These are phyloP conservation scores for Colletotrichum plurivorum DNA, from an alignment of 2,329 filamentous ascomycete genomes.

Conservation along the genomic window DNA sequence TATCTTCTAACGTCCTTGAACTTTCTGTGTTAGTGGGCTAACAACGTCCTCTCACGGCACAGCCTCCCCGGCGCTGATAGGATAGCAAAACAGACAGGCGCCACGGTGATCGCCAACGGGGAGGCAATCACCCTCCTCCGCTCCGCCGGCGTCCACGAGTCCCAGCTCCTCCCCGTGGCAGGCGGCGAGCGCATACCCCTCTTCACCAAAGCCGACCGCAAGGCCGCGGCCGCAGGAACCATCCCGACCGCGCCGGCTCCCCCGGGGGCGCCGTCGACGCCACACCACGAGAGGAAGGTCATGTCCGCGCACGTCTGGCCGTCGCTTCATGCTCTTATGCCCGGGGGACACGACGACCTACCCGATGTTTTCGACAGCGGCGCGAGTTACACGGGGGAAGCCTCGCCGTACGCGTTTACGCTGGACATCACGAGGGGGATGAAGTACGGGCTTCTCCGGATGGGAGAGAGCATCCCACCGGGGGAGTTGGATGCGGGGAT, in stretches of 20 bases:
- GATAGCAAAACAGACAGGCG: constrained; percentile 44
- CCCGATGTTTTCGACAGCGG: constrained; percentile 10
- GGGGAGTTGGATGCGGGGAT: constrained; percentile 1
- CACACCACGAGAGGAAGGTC: constrained; percentile 19
- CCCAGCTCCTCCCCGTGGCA: constrained; percentile 43
- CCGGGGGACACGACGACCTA: constrained; percentile 14
- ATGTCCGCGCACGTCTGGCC: constrained; percentile 44
- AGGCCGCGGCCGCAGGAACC: not conserved
- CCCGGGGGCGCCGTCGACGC: not conserved
- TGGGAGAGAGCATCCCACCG: not conserved
- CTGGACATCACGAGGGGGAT: constrained; percentile 9
- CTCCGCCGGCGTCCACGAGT: constrained; percentile 43
- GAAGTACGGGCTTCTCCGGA: not conserved
- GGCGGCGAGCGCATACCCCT: constrained; percentile 46
- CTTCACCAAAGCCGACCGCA: constrained; percentile 36
- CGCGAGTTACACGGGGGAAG: not conserved
- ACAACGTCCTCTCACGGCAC: not conserved
- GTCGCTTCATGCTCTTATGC: constrained; percentile 44
- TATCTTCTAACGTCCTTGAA: no score
- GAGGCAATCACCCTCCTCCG: constrained; percentile 45
- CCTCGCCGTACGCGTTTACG: constrained; percentile 2
- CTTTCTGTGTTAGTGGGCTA: not conserved
- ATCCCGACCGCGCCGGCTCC: not conserved
- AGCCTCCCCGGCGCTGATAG: constrained; percentile 46
- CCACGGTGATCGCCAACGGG: constrained; percentile 43